phyloP scores from a whole-genome alignment of 177 flowering plant species.

The Vitis hybrid region DNA sequence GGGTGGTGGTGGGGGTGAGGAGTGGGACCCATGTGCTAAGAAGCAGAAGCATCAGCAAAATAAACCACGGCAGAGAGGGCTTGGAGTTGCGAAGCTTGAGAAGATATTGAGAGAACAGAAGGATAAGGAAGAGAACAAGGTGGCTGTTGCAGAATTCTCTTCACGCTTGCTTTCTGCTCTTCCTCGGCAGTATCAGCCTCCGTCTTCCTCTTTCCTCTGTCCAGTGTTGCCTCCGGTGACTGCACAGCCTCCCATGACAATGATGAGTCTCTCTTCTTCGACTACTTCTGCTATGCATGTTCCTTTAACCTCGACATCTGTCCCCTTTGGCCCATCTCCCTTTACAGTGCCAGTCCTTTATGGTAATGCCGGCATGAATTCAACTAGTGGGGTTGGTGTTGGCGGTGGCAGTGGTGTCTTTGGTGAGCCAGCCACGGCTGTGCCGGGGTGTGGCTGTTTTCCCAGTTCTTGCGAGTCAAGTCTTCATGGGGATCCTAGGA shows the following conservation, averaged over 20 bases:
- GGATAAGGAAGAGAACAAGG: neutral
- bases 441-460: neutral
- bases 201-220: neutral
- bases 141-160: neutral
- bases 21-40: neutral
- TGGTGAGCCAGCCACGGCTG: slow-evolving; percentile 3
- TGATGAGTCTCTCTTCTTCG: neutral
- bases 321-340: neutral
- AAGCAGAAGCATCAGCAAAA: slow-evolving; percentile 6
- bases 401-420: neutral
- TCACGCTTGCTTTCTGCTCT: neutral
- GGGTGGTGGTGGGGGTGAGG: slow-evolving; percentile 1
- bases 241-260: neutral
- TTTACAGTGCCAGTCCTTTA: neutral
- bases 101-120: slow-evolving; percentile 33
- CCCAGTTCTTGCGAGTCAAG: neutral
- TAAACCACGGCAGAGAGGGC: slow-evolving; percentile 31
- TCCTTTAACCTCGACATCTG: neutral
- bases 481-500: neutral
- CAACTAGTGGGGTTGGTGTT: too few relatives aligned
- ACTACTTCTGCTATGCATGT: neutral
- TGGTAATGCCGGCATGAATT: neutral
- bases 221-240: neutral
- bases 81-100: slow-evolving; percentile 41
- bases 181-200: neutral